Evolutionary conservation across 208 protist species (phyloP).

Genomic region (Leishmania tropica): DNA sequence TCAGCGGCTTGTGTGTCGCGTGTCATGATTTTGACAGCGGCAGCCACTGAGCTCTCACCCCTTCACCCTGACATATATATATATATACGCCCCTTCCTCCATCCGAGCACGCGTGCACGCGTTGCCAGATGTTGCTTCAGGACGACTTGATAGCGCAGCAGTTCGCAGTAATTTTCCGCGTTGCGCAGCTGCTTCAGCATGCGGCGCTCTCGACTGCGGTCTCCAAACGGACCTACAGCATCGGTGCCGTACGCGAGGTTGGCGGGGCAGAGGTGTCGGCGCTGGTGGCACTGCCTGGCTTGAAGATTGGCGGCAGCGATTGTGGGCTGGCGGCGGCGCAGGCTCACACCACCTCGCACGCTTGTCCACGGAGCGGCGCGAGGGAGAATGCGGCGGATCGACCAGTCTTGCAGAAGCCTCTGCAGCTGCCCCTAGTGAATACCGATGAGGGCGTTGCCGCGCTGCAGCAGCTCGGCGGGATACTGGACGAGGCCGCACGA

Average conservation of each 20-base stretch:
- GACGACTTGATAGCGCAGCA: slow-evolving; percentile 23
- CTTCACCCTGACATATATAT: not conserved
- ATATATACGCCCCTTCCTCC: not conserved
- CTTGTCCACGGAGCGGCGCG: not conserved
- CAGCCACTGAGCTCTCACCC: not conserved
- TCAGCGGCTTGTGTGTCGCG: not conserved
- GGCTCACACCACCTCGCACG: not conserved
- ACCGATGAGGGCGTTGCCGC: slow-evolving; percentile 19
- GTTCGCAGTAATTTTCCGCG: slow-evolving; percentile 7
- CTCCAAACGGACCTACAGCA: not conserved
- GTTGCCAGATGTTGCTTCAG: slow-evolving; percentile 19
- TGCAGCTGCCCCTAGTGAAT: slow-evolving; percentile 18
- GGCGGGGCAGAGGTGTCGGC: not conserved
- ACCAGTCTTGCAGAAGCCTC: not conserved
- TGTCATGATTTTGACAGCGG: not conserved
- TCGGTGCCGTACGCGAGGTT: not conserved
- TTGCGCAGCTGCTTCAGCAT: slow-evolving; percentile 25
- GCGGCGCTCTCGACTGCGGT: not conserved
- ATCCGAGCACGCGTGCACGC: not conserved
- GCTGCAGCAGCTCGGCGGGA: slow-evolving; percentile 43
- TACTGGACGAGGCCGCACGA: slow-evolving; percentile 24
- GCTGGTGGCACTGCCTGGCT: not conserved
- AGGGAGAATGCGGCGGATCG: not conserved
- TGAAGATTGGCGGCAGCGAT: not conserved
- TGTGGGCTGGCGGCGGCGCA: not conserved